Evolutionary conservation across 305 asterid genomes (phyloP).

Genomic region (Andrographis paniculata): DNA sequence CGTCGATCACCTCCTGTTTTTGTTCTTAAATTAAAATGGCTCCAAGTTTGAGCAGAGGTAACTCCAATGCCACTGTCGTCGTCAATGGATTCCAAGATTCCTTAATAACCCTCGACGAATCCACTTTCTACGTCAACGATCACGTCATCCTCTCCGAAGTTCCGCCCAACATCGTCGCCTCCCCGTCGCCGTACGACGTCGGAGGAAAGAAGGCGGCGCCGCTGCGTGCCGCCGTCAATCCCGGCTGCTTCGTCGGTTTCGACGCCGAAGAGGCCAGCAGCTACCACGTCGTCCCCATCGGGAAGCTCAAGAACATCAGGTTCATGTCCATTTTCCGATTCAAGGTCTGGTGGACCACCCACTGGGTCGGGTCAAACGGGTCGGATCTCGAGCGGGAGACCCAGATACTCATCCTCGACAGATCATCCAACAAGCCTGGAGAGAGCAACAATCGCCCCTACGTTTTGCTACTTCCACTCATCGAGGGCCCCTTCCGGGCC

Average conservation of each 20-base stretch:
- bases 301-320: constrained; percentile 56
- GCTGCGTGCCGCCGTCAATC: constrained; percentile 24
- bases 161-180: constrained; percentile 51
- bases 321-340: constrained; percentile 94
- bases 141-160: constrained; percentile 59
- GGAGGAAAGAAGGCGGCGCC: constrained; percentile 16
- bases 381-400: constrained; percentile 81
- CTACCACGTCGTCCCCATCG: constrained; percentile 73
- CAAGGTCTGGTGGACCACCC: constrained; percentile 99
- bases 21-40: constrained; percentile 41
- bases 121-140: constrained; percentile 51
- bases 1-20: not conserved
- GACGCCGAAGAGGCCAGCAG: constrained; percentile 35
- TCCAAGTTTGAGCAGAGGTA: constrained; percentile 47
- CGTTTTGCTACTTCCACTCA: constrained; percentile 59
- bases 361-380: constrained; percentile 73
- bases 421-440: constrained; percentile 20
- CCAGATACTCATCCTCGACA: constrained; percentile 66
- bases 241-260: constrained; percentile 86
- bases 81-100: constrained; percentile 37
- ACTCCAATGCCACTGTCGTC: constrained; percentile 27
- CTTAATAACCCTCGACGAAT: constrained; percentile 34
- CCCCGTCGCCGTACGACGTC: constrained; percentile 45
- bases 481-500: constrained; percentile 77
- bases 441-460: constrained; percentile 40